Percentiles rank a stretch among this genome's conserved stretches.
These are phyloP conservation scores for Acer campestre DNA, from an alignment of 345 rosid genomes.

Conservation along the genomic window DNA sequence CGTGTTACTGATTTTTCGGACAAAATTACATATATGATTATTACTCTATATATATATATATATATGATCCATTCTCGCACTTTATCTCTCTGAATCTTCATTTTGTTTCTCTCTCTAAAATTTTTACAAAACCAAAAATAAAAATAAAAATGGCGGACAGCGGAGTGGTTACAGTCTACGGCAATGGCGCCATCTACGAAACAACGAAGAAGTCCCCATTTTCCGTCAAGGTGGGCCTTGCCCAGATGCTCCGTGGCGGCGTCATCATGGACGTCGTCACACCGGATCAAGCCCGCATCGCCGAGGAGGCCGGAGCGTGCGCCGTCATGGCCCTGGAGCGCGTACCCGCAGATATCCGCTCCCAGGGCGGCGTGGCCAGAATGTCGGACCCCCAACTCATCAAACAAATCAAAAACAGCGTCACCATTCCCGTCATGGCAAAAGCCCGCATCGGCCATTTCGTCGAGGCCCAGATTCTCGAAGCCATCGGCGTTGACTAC, in stretches of 20 bases:
- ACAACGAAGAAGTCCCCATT: conserved; percentile 35
- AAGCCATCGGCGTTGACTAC: conserved; percentile 42
- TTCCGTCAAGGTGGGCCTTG: conserved; percentile 48
- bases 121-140: too few relatives aligned
- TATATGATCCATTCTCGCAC: background rate
- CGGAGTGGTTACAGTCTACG: conserved; percentile 45
- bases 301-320: conserved; percentile 49
- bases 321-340: conserved; percentile 52
- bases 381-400: conserved; percentile 45
- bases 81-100: background rate
- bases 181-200: conserved; percentile 45
- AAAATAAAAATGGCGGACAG: conserved; percentile 30
- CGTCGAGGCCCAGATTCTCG: conserved; percentile 47
- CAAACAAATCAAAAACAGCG: conserved; percentile 41
- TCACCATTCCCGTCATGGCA: conserved; percentile 50
- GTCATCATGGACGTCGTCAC: conserved; percentile 49
- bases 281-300: conserved; percentile 44
- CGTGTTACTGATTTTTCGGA: too few relatives aligned
- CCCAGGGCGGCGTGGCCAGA: conserved; percentile 49
- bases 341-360: conserved; percentile 44
- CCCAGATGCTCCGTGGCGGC: conserved; percentile 50
- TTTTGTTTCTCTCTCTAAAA: background rate
- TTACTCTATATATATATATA: too few relatives aligned
- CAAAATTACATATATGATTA: too few relatives aligned
- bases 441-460: conserved; percentile 50